A percentile compares a stretch with the other conserved stretches of the same genome.
Evolutionary conservation across 176 grass and related monocot species (phyloP).

Genomic region (Sorghum bicolor): DNA sequence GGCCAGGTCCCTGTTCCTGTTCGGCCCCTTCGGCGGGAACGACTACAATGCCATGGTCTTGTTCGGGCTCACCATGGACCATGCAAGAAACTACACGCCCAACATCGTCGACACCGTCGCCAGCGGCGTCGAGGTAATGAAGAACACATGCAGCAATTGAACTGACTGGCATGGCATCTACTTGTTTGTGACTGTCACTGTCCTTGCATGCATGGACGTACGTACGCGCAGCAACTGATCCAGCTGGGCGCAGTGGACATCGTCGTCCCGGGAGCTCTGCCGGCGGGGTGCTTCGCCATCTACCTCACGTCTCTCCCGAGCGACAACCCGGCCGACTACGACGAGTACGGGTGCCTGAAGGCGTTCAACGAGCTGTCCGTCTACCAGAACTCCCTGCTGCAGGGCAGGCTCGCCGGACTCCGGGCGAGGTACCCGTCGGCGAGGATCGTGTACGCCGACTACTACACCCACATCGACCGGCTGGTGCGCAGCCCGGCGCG

Average conservation of each 20-base stretch:
- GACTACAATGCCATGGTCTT: conserved; percentile 59
- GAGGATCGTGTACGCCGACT: conserved; percentile 61
- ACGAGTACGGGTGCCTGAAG: conserved; percentile 34
- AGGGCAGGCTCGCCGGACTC: background rate
- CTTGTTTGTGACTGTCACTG: background rate
- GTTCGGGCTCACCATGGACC: conserved; percentile 19
- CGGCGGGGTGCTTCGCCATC: conserved; percentile 39
- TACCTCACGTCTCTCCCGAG: conserved; percentile 35
- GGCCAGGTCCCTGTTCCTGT: conserved; percentile 38
- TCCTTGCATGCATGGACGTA: background rate
- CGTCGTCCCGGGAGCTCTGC: conserved; percentile 44
- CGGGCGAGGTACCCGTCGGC: conserved; percentile 6
- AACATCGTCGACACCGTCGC: conserved; percentile 28
- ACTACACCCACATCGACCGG: conserved; percentile 22
- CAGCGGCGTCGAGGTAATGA: conserved; percentile 41
- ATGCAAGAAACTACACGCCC: conserved; percentile 31
- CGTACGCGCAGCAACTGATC: conserved; percentile 31
- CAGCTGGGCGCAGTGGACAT: conserved; percentile 41
- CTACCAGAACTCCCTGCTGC: conserved; percentile 44
- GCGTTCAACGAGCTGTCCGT: conserved; percentile 19
- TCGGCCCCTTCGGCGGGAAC: conserved; percentile 54
- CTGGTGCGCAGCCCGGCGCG: conserved; percentile 33
- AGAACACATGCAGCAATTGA: no score
- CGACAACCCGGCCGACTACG: conserved; percentile 23
- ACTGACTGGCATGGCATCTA: background rate